Evolutionary conservation across 169 alveolate species (phyloP).

Genomic region (Toxoplasma gondii): DNA sequence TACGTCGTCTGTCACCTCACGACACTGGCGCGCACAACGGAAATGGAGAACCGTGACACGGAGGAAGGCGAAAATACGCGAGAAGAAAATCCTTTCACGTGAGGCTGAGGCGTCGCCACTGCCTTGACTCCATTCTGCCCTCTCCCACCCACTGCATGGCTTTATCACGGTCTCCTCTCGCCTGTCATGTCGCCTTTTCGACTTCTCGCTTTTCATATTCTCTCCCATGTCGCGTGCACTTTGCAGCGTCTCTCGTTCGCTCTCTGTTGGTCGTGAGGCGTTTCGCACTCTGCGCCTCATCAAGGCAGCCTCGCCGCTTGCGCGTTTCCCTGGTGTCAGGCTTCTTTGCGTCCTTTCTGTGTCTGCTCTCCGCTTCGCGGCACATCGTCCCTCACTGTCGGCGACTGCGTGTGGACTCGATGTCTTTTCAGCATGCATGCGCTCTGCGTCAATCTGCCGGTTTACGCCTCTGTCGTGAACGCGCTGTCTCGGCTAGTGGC

Average conservation of each 20-base stretch:
- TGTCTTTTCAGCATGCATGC: background rate
- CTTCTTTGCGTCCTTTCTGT: too few relatives aligned
- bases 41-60: background rate
- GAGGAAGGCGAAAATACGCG: background rate
- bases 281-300: too few relatives aligned
- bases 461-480: background rate
- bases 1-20: background rate
- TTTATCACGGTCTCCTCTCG: background rate
- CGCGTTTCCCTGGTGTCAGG: too few relatives aligned
- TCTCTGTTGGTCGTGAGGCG: too few relatives aligned
- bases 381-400: too few relatives aligned
- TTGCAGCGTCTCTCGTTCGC: too few relatives aligned
- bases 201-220: too few relatives aligned
- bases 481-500: background rate
- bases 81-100: background rate
- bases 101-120: background rate
- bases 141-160: background rate
- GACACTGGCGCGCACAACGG: background rate
- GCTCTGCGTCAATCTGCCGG: constrained; percentile 6
- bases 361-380: too few relatives aligned
- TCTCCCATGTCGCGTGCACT: too few relatives aligned
- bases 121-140: background rate
- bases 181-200: too few relatives aligned
- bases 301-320: too few relatives aligned
- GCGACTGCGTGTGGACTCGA: too few relatives aligned